Evolutionary conservation across 129 eudicot species (phyloP).

Genomic region (Pittosporum tobira): DNA sequence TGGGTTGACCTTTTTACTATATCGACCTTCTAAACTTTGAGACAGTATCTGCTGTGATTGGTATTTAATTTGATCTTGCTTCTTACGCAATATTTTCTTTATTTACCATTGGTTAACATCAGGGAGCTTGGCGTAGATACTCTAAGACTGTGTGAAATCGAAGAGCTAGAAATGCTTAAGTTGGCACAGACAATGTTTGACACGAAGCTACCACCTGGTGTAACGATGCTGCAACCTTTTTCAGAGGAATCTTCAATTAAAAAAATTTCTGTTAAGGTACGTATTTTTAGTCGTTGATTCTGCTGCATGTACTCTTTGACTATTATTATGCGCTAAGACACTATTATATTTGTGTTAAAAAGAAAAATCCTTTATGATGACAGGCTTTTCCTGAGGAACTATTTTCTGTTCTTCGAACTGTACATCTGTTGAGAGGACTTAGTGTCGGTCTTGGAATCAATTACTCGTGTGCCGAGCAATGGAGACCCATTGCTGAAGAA

Average conservation of each 20-base stretch:
- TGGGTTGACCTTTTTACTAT: neutral
- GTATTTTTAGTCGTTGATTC: neutral
- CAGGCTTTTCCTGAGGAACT: slow-evolving; percentile 96
- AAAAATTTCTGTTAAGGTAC: slow-evolving; percentile 73
- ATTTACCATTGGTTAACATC: slow-evolving; percentile 5
- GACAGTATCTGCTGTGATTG: neutral
- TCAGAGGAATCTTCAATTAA: slow-evolving; percentile 80
- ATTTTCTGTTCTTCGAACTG: slow-evolving; percentile 89
- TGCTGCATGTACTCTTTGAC: neutral
- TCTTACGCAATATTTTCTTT: neutral
- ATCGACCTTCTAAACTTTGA: neutral
- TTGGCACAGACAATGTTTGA: slow-evolving; percentile 87
- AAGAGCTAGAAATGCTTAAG: slow-evolving; percentile 58
- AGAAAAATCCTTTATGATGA: neutral
- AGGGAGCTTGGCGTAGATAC: slow-evolving; percentile 97
- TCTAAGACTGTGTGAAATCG: slow-evolving; percentile 41
- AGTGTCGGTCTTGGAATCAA: slow-evolving; percentile 86
- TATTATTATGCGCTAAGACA: no score
- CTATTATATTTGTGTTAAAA: no score
- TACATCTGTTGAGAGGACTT: slow-evolving; percentile 84
- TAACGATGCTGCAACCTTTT: slow-evolving; percentile 71
- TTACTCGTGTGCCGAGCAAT: slow-evolving; percentile 84
- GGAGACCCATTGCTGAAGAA: slow-evolving; percentile 97
- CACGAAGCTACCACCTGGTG: slow-evolving; percentile 87
- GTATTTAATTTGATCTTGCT: neutral